These are phyloP conservation scores for Vicia sativa DNA, from an alignment of 306 rosid species.

Conservation along the genomic window DNA sequence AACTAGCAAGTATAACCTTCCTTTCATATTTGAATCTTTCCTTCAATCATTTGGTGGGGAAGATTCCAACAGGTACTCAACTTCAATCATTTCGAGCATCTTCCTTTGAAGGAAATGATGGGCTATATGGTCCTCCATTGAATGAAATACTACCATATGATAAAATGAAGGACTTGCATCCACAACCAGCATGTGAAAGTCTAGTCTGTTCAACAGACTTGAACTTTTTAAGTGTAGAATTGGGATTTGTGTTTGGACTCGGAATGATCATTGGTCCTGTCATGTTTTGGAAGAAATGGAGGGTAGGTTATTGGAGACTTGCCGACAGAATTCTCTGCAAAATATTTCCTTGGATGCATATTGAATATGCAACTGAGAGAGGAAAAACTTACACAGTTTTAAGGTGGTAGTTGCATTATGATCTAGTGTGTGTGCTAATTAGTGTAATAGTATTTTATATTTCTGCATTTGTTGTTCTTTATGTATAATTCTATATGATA, in stretches of 20 bases:
- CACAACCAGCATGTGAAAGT: not conserved
- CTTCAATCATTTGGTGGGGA: constrained; percentile 39
- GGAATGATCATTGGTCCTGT: not conserved
- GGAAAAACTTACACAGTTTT: not conserved
- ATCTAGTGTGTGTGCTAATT: not conserved
- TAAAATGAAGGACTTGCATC: not conserved
- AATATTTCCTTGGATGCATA: constrained; percentile 24
- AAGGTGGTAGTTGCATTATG: not conserved
- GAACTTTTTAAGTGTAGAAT: constrained; percentile 8
- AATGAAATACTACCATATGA: not conserved
- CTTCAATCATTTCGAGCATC: constrained; percentile 28
- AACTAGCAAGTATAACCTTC: constrained; percentile 38
- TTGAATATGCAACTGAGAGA: not conserved
- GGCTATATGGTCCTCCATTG: constrained; percentile 44
- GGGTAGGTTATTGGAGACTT: not conserved
- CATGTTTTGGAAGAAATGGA: constrained; percentile 1
- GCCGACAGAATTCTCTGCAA: not conserved
- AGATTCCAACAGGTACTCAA: constrained; percentile 35
- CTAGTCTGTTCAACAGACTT: not conserved
- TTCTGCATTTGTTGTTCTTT: too few relatives aligned
- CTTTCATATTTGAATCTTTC: constrained; percentile 40
- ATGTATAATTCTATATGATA: not conserved
- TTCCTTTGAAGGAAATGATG: constrained; percentile 34
- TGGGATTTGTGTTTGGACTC: not conserved
- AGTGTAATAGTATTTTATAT: not conserved